Evolutionary conservation across 2,329 filamentous ascomycete genomes (phyloP), one percentile per base, ranked within the genome.

Genomic region (Stenocarpella maydis): DNA sequence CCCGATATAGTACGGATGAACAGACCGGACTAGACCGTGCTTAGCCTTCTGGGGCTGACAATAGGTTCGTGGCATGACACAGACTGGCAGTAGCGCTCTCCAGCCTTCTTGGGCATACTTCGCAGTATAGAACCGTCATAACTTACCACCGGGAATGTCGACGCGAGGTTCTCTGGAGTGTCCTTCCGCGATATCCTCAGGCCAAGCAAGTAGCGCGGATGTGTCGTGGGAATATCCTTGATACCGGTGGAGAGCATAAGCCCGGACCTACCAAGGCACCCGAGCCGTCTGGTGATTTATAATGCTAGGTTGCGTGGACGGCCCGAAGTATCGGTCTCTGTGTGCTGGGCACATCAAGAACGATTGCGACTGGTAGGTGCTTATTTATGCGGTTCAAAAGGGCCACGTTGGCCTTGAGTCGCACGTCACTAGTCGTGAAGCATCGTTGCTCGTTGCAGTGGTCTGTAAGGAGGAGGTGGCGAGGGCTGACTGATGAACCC

Each of bases 281-380:
- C 26, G 58, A 34, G 3, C 31, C 47, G 41, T 61, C 58, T 61
- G 58, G 47, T 61, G 26, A 24, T 47, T 41, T 28, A 47, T 47
- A n/a, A 45, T 45, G 14, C 58, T 26, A 2, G 58, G 43, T 2
- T 10, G 43, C 24, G 17, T 37, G 41, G 41, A 28, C 9, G 31
- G 31, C 4, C 28, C 12, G 41, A 24, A 47, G 19, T 26, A 10
- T 17, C 17, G 12, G 47, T 47, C 58, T 41, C 41, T 61, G 58
- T 34, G 58, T 19, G 12, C 19, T 34, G 12, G 55, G 17, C 17
- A 61, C 10, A 17, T 1, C 55, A 34, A 41, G 55, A 61, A 41
- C 41, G 26, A 34, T 61, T 61, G 58, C 58, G 58, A 61, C 58
- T 61, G 58, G 58, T 41, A 61, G 58, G 47, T 61, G 41, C 41